These are phyloP conservation scores for Globisporangium middletonii DNA, from an alignment of 352 stramenopile species.

Conservation along the genomic window DNA sequence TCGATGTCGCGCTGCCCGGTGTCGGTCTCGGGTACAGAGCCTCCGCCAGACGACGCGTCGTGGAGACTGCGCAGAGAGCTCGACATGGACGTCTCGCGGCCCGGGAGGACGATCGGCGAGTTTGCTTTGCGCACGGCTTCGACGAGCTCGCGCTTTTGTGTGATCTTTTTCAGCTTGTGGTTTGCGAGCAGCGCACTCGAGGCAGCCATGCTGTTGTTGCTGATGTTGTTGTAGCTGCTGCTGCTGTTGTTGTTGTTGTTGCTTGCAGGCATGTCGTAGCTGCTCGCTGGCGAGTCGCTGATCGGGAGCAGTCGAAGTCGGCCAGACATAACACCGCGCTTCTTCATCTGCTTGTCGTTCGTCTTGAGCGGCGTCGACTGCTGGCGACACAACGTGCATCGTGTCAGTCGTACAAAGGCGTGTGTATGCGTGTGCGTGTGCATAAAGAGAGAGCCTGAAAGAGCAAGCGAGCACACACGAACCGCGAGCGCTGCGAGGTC, in stretches of 20 bases:
- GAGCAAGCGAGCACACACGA: not conserved
- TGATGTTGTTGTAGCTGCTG: conserved; percentile 15
- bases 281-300: conserved; percentile 23
- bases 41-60: conserved; percentile 11
- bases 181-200: conserved; percentile 11
- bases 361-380: conserved; percentile 25
- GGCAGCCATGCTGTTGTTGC: conserved; percentile 2
- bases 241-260: conserved; percentile 24
- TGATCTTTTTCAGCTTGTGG: conserved; percentile 67
- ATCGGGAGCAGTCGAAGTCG: conserved; percentile 49
- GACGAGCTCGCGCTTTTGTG: conserved; percentile 66
- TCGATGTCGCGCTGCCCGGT: conserved; percentile 55
- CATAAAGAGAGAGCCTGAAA: not conserved
- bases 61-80: conserved; percentile 24
- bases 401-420: not conserved
- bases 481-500: conserved; percentile 42
- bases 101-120: conserved; percentile 52
- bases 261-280: conserved; percentile 18
- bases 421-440: not conserved
- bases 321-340: conserved; percentile 31
- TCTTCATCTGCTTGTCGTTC: conserved; percentile 41
- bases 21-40: conserved; percentile 26
- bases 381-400: not conserved
- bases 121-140: conserved; percentile 74
- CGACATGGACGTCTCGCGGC: conserved; percentile 24